Evolutionary conservation across 2,329 filamentous ascomycete genomes (phyloP), one percentile per base, ranked within the genome.

Genomic region (Fonsecaea multimorphosa): DNA sequence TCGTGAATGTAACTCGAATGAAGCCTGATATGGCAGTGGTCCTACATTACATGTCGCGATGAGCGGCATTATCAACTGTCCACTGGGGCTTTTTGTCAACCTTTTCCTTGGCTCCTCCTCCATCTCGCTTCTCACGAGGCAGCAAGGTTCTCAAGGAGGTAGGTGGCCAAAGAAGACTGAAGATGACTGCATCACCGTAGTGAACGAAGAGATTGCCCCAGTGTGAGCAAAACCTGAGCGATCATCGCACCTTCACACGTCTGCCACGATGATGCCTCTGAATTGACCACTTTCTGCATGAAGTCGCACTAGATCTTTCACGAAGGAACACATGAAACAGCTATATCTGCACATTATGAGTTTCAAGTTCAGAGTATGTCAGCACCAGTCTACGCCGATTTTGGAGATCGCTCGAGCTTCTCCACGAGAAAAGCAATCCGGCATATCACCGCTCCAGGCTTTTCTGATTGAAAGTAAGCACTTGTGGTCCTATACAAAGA

Each of bases 191-290:
- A n/a, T n/a, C n/a, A n/a, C n/a, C n/a, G n/a, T n/a, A n/a, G n/a
- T n/a, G n/a, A n/a, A n/a, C n/a, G n/a, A n/a, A n/a, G n/a, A n/a
- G n/a, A n/a, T n/a, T n/a, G n/a, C n/a, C n/a, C n/a, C n/a, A n/a
- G n/a, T n/a, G n/a, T n/a, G n/a, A n/a, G n/a, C n/a, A n/a, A n/a
- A n/a, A n/a, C n/a, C n/a, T n/a, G 70, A 64, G 68, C 63, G 71
- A 65, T 71, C 67, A 68, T 68, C 58, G 32, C 32, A 19, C 38
- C 14, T 40, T n/a, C 38, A 40, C 38, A 40, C 38, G 14, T n/a
- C 38, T n/a, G 38, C 38, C 2, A 40, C n/a, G 38, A 3, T 31
- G 38, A 16, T n/a, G 16, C 3, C 5, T 8, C 14, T 40, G 16
- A n/a, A 11, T 11, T n/a, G 14, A n/a, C 38, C n/a, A n/a, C 38